Evolutionary conservation across 2,329 filamentous ascomycete genomes (phyloP).

Genomic region (Clathrospora elynae): DNA sequence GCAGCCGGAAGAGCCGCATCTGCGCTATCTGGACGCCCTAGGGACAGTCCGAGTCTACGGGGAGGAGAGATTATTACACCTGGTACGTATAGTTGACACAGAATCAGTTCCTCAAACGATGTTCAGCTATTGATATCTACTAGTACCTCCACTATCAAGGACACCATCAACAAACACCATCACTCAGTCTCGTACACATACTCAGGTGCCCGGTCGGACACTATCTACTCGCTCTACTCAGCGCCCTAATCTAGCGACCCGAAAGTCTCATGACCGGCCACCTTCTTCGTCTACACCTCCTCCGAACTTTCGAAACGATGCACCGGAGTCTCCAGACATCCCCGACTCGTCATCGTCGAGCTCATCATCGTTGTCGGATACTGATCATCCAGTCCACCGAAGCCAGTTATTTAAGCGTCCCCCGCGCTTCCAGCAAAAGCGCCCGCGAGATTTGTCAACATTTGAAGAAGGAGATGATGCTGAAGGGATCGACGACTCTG

Average conservation of each 20-base stretch:
- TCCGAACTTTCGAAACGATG: conserved; percentile 16
- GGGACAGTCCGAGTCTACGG: conserved; percentile 60
- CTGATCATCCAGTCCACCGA: conserved; percentile 47
- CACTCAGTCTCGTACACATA: conserved; percentile 47
- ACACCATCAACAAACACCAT: conserved; percentile 57
- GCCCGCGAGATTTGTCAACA: conserved; percentile 31
- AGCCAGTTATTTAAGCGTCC: conserved; percentile 54
- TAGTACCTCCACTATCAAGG: conserved; percentile 48
- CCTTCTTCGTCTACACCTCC: conserved; percentile 10
- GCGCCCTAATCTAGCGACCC: conserved; percentile 27
- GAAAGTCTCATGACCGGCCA: conserved; percentile 21
- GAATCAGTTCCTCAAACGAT: neutral
- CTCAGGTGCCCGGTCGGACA: conserved; percentile 31
- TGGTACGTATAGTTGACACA: conserved; percentile 33
- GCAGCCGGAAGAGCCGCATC: conserved; percentile 55
- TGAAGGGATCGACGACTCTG: conserved; percentile 58
- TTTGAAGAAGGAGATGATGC: conserved; percentile 39
- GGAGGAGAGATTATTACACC: conserved; percentile 55
- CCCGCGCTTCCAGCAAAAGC: conserved; percentile 43
- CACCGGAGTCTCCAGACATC: conserved; percentile 28
- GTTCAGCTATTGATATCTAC: conserved; percentile 1
- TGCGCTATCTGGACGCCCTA: conserved; percentile 61
- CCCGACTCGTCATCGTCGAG: conserved; percentile 37
- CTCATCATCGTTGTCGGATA: conserved; percentile 43
- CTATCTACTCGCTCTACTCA: conserved; percentile 35